Evolutionary conservation across 352 stramenopile species (phyloP), one percentile per base, ranked within the genome.

Genomic region (Globisporangium emineosum): DNA sequence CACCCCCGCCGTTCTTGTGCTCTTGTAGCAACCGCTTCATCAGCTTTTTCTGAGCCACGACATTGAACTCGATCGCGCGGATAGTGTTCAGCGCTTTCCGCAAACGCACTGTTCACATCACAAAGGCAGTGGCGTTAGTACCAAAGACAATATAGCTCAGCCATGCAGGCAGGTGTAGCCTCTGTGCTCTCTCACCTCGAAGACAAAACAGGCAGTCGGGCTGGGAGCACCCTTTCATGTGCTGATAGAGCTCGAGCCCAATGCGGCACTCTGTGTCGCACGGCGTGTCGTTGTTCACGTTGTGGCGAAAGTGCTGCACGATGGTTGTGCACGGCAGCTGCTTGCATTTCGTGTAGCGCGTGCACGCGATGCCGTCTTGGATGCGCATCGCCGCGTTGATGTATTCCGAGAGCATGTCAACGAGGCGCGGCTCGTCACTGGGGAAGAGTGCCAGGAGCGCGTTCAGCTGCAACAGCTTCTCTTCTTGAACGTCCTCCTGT

Each of bases 371-470:
- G 2, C 62, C 73, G 29, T 81, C 73, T 61, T 78, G 65, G 9
- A 78, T 23, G 6, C 58, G 52, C 8, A 76, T 67, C 10, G 73
- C 73, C 0, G 62, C 68, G 57, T 76, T 56, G 42, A 72, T 78
- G 29, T 77, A 67, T 51, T 78, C 73, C 2, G 73, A 68, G 7
- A 81, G 73, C 21, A 65, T 58, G 35, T 81, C 73, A 25, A 75
- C 21, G 45, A 78, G 56, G 7, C 25, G 57, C 5, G 52, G 32
- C n/a, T 72, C 69, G 15, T 72, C 65, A 0, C 68, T 70, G 3
- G 68, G 62, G 8, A 71, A 57, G 10, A 54, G 65, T 25, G 65
- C 59, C 13, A 81, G 60, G 6, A 77, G 64, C 5, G 71, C 68
- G 51, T 77, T 63, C 2, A 81, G 63, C 30, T 56, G 47, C 21